Conservation (phyloP, 2,329 filamentous ascomycete genomes). For the Venturia carpophila region DNA sequence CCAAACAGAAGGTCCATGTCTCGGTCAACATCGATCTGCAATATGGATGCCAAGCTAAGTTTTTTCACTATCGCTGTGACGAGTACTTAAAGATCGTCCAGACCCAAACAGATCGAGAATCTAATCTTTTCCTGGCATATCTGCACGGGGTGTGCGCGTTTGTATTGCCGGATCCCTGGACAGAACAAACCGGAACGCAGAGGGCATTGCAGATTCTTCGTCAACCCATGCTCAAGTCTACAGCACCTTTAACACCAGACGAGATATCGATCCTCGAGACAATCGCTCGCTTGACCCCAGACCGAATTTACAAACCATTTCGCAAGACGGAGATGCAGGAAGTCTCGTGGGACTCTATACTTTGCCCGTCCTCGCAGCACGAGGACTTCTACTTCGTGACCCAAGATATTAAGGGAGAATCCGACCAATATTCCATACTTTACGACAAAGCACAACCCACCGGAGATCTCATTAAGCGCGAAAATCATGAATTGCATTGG, state of each 20-base stretch:
- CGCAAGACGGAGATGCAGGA: neutral
- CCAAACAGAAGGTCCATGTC: slow-evolving; percentile 26
- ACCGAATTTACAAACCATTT: neutral
- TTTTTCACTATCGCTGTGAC: slow-evolving; percentile 36
- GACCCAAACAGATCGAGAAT: slow-evolving; percentile 19
- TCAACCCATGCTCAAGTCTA: neutral
- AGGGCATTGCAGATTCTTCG: neutral
- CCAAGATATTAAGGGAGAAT: neutral
- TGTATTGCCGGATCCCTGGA: slow-evolving; percentile 30
- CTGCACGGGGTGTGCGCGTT: slow-evolving; percentile 33
- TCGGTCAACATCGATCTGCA: slow-evolving; percentile 39
- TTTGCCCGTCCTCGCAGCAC: slow-evolving; percentile 7
- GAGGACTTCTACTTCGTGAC: neutral
- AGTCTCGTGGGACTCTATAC: neutral
- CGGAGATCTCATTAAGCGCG: neutral
- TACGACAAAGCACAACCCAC: neutral
- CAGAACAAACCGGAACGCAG: slow-evolving; percentile 26
- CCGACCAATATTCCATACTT: neutral
- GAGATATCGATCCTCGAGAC: neutral
- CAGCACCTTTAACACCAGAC: neutral
- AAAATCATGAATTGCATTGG: neutral
- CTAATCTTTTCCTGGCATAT: slow-evolving; percentile 23
- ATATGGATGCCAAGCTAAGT: slow-evolving; percentile 24
- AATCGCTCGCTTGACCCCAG: neutral
- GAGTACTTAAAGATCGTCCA: slow-evolving; percentile 15